These are phyloP conservation scores for Salinomyces thailandicus DNA, from an alignment of 2,329 filamentous ascomycete genomes.

Conservation along the genomic window DNA sequence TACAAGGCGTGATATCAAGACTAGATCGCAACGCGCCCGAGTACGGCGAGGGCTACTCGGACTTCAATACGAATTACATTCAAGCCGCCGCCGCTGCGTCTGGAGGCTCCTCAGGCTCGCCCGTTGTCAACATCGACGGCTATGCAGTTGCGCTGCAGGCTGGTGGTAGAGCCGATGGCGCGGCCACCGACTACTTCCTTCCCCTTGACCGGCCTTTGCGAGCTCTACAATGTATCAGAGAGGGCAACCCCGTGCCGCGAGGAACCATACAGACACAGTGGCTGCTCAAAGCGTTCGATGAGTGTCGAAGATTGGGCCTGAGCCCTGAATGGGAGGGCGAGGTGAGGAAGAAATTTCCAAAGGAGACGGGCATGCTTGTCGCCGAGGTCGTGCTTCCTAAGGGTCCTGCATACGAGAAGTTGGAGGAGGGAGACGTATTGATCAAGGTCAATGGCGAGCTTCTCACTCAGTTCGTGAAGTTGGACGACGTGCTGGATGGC, in stretches of 20 bases:
- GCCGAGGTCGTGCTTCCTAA: constrained; percentile 89
- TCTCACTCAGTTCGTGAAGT: constrained; percentile 79
- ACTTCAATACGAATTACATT: constrained; percentile 95
- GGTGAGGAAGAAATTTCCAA: constrained; percentile 72
- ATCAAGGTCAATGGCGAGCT: constrained; percentile 89
- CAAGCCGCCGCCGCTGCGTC: constrained; percentile 95
- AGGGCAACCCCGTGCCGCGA: constrained; percentile 63
- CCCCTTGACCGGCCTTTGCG: constrained; percentile 83
- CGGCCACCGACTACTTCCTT: constrained; percentile 94
- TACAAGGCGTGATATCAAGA: constrained; percentile 93
- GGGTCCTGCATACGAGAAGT: constrained; percentile 74
- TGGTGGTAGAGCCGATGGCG: constrained; percentile 84
- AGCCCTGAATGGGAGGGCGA: constrained; percentile 77
- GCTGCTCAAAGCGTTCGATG: constrained; percentile 93
- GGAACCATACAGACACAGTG: constrained; percentile 98
- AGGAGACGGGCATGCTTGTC: constrained; percentile 93
- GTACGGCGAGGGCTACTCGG: constrained; percentile 94
- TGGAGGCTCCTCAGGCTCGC: constrained; percentile 95
- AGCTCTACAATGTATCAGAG: constrained; percentile 75
- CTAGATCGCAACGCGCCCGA: constrained; percentile 94
- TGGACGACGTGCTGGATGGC: constrained; percentile 86
- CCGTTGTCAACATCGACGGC: constrained; percentile 91
- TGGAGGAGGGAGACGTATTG: constrained; percentile 89
- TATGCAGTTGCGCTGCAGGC: constrained; percentile 87
- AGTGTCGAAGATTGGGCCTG: constrained; percentile 81